Evolutionary conservation across 352 stramenopile species (phyloP).

Genomic region (Globisporangium nagaii): DNA sequence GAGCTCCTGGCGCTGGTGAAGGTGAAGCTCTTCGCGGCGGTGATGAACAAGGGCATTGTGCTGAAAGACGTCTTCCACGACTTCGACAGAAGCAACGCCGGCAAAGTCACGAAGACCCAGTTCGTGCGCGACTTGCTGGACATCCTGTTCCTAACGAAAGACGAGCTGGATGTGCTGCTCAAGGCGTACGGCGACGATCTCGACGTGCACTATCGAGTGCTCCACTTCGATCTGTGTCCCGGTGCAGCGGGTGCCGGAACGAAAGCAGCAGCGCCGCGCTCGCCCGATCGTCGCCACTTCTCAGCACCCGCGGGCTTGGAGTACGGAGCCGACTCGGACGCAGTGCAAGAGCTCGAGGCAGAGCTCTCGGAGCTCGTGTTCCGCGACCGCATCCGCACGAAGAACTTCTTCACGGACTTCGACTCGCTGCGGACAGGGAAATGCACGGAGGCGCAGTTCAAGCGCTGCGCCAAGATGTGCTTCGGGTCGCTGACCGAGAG

Average conservation of each 20-base stretch:
- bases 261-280: constrained; percentile 23
- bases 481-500: constrained; percentile 57
- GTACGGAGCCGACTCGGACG: neutral
- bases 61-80: constrained; percentile 86
- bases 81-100: constrained; percentile 79
- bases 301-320: constrained; percentile 21
- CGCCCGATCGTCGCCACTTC: constrained; percentile 50
- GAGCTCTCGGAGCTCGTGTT: constrained; percentile 51
- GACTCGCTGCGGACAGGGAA: constrained; percentile 70
- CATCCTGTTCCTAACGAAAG: constrained; percentile 42
- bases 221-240: constrained; percentile 69
- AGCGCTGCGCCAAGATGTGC: constrained; percentile 72
- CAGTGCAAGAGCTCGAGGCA: constrained; percentile 34
- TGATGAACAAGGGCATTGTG: constrained; percentile 80
- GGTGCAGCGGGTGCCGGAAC: constrained; percentile 23
- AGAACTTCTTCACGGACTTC: constrained; percentile 85
- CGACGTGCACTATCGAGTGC: constrained; percentile 70
- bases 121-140: constrained; percentile 71
- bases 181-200: constrained; percentile 71
- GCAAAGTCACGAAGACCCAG: constrained; percentile 76
- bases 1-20: constrained; percentile 32
- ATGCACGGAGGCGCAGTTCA: constrained; percentile 74
- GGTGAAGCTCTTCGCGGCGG: constrained; percentile 48
- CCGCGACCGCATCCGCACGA: constrained; percentile 73
- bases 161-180: constrained; percentile 53